phyloP scores from a whole-genome alignment of 495 filamentous ascomycete genomes.

The Friedmanniomyces simplex region DNA sequence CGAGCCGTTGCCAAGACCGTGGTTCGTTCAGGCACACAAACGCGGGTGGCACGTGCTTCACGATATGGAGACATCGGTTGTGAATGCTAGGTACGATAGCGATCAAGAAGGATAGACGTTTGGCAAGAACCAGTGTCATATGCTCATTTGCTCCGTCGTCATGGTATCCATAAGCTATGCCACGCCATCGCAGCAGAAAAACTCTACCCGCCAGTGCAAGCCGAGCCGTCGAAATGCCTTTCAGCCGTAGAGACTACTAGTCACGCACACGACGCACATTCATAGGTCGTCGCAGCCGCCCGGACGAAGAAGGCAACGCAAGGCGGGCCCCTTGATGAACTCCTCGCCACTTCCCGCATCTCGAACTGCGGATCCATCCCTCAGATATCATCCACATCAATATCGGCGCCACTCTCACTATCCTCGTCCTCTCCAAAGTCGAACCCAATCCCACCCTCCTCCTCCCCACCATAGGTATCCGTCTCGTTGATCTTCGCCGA shows the following conservation, averaged over 20 bases:
- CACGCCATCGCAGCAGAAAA: not conserved
- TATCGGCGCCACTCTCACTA: slow-evolving; percentile 41
- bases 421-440: slow-evolving; percentile 59
- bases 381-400: slow-evolving; percentile 70
- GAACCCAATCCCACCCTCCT: slow-evolving; percentile 70
- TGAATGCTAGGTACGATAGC: not conserved
- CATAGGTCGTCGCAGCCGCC: too few relatives aligned
- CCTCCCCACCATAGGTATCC: slow-evolving; percentile 71
- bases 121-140: not conserved
- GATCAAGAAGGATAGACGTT: not conserved
- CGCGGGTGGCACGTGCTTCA: not conserved
- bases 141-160: not conserved
- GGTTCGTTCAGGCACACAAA: not conserved
- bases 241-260: not conserved
- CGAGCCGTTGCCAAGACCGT: not conserved
- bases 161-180: not conserved
- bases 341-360: too few relatives aligned
- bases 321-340: too few relatives aligned
- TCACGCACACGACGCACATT: too few relatives aligned
- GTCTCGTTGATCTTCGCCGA: slow-evolving; percentile 99
- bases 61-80: not conserved
- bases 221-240: not conserved
- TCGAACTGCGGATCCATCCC: too few relatives aligned
- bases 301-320: too few relatives aligned
- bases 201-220: not conserved